Evolutionary conservation across 139 green algal species (phyloP).

Genomic region (Picochlorum sp.): DNA sequence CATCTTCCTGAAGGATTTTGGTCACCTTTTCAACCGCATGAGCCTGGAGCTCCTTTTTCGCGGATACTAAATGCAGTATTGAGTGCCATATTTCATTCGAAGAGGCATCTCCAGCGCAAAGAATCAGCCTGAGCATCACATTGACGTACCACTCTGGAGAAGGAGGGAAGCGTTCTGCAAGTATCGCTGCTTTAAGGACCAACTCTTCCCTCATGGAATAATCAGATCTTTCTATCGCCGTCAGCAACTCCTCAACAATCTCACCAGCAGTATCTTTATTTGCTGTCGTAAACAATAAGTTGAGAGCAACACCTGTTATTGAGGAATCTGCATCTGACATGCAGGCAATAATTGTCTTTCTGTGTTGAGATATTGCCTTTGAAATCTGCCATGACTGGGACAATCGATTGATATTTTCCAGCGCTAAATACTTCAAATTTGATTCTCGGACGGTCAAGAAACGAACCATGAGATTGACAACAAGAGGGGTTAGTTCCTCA

Average conservation of each 20-base stretch:
- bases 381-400: conserved; percentile 51
- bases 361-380: conserved; percentile 29
- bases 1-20: conserved; percentile 54
- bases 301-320: conserved; percentile 78
- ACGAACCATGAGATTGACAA: conserved; percentile 50
- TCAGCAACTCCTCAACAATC: conserved; percentile 75
- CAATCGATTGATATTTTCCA: conserved; percentile 78
- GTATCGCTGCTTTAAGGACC: conserved; percentile 91
- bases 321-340: conserved; percentile 84
- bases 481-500: conserved; percentile 36
- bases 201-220: conserved; percentile 92
- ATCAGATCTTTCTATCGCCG: conserved; percentile 72
- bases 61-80: conserved; percentile 86
- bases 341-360: conserved; percentile 49
- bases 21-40: conserved; percentile 63
- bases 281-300: conserved; percentile 90
- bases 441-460: conserved; percentile 70
- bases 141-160: conserved; percentile 82
- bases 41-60: conserved; percentile 76
- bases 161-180: conserved; percentile 79
- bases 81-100: conserved; percentile 93
- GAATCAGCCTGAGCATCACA: conserved; percentile 79
- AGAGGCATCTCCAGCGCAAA: conserved; percentile 85
- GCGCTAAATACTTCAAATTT: conserved; percentile 89
- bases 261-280: conserved; percentile 55